Evolutionary conservation across 176 grass and related monocot species (phyloP).

Genomic region (Phyllostachys edulis): DNA sequence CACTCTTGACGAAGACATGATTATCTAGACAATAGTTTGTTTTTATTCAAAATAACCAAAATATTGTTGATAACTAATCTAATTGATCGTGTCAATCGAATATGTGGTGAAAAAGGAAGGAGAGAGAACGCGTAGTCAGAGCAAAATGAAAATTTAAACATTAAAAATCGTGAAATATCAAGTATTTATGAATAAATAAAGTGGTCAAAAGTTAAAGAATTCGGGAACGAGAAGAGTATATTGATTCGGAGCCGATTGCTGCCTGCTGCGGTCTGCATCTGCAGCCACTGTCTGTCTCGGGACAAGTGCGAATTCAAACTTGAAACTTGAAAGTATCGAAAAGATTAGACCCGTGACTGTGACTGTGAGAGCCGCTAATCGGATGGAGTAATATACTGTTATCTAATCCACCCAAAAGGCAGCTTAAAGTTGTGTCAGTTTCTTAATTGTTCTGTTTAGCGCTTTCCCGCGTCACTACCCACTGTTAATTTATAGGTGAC

Average conservation of each 20-base stretch:
- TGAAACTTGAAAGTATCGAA: background rate
- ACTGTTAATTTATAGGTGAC: background rate
- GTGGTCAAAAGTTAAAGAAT: too few species aligned
- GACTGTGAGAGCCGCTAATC: background rate
- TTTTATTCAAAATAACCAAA: too few species aligned
- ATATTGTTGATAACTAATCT: too few species aligned
- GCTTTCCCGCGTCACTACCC: slow-evolving; percentile 5
- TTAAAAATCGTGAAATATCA: too few species aligned
- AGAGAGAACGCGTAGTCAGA: too few species aligned
- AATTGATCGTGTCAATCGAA: too few species aligned
- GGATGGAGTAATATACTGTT: background rate
- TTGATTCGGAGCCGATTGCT: background rate
- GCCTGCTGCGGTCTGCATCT: background rate
- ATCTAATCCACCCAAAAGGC: background rate
- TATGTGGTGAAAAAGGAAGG: too few species aligned
- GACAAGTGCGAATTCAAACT: slow-evolving; percentile 13
- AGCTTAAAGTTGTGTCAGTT: slow-evolving; percentile 15
- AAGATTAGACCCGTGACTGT: background rate
- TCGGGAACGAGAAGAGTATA: background rate
- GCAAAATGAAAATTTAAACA: too few species aligned
- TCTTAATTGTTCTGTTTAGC: slow-evolving; percentile 40
- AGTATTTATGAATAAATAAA: too few species aligned
- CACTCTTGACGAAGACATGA: too few species aligned
- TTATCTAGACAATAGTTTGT: too few species aligned
- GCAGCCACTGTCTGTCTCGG: background rate